Base-by-base conservation (phyloP, 805 yeast genomes). In the Myxozyma sirexii region DNA sequence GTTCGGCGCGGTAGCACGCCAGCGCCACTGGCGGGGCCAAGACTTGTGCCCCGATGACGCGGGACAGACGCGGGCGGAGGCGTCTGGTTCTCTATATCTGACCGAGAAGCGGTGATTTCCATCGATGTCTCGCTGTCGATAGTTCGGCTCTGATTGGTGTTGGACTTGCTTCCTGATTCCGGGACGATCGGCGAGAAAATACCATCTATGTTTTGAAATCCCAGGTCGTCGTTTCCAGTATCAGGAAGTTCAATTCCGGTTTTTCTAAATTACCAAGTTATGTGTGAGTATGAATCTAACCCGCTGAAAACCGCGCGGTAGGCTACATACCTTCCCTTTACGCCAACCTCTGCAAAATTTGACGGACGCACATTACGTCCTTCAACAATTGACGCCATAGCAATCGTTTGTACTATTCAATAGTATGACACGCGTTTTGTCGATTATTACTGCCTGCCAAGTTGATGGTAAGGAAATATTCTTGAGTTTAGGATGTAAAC, bases 211-310 rank as follows among this genome's bases (percentile, higher is more conserved):
- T 61, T 60, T 27, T 67, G 70, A 59, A 67, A 56, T 6, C 70
- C 70, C 17, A 56, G 46, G 33, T 51, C 54, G 37, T 67, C 70
- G n/a, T 51, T 48, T 41, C 67, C 69, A 10, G 65, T 67, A 37
- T 64, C 66, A 29, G 54, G 63, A 35, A 67, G 66, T 17, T 60
- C 52, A 26, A 69, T 47, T 10, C 70, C 70, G 13, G 70, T 67
- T 39, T 62, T 56, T 31, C 70, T 64, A 21, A 15, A n/a, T 15
- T 7, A 10, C 21, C 24, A 29, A 31, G n/a, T 5, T 23, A 10
- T 24, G 19, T 7, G 41, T 41, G 17, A n/a, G 1, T 38, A 4
- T 12, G 15, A 19, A 33, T 23, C 23, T 8, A 12, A 4, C 23
- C 23, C 19, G 26, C 33, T 24, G 12, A 10, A 27, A 23, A 4